phyloP scores from a whole-genome alignment of 2,329 filamentous ascomycete genomes.

The Rhynchosporium agropyri region DNA sequence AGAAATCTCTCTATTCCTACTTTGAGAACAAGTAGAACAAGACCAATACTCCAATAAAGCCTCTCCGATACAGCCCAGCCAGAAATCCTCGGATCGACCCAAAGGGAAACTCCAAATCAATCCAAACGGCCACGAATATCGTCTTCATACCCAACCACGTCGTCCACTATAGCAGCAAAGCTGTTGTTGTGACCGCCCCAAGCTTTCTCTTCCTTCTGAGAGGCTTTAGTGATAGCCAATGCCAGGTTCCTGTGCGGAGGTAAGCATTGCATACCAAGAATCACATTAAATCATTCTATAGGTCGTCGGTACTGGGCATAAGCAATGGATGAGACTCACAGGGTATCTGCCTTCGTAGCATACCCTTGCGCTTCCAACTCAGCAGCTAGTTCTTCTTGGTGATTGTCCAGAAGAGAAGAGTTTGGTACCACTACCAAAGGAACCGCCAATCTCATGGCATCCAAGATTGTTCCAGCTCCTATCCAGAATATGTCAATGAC shows the following conservation, averaged over 20 bases:
- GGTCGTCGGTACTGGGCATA: background rate
- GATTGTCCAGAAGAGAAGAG: slow-evolving; percentile 78
- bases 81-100: background rate
- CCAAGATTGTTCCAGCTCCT: slow-evolving; percentile 91
- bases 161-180: slow-evolving; percentile 33
- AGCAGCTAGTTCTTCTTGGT: slow-evolving; percentile 84
- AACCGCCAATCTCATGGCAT: slow-evolving; percentile 72
- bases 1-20: background rate
- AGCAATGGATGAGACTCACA: slow-evolving; percentile 28
- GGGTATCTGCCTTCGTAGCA: slow-evolving; percentile 52
- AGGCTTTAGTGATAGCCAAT: slow-evolving; percentile 32
- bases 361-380: slow-evolving; percentile 76
- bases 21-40: background rate
- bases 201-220: slow-evolving; percentile 26
- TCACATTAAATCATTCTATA: background rate
- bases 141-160: slow-evolving; percentile 36
- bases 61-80: background rate
- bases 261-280: background rate
- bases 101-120: slow-evolving; percentile 10
- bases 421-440: slow-evolving; percentile 92
- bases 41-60: background rate
- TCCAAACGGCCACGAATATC: slow-evolving; percentile 34
- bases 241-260: slow-evolving; percentile 25
- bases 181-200: slow-evolving; percentile 31
- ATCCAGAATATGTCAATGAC: background rate